Evolutionary conservation across 257 asterid genomes (phyloP).

Genomic region (Oldenlandia corymbosa): DNA sequence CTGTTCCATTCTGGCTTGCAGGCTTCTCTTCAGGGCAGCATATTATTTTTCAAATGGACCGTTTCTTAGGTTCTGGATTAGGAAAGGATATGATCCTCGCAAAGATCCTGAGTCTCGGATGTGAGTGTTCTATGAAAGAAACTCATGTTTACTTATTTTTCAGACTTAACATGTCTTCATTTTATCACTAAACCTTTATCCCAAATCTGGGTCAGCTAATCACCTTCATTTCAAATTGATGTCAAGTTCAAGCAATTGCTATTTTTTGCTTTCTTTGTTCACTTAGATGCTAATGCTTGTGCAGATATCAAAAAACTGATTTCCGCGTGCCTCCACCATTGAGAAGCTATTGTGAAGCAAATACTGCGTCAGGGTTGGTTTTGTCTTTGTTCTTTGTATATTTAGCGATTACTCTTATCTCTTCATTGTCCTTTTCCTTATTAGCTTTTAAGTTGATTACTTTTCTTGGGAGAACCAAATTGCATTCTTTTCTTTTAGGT

Average conservation of each 20-base stretch:
- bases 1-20: slow-evolving; percentile 28
- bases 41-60: slow-evolving; percentile 94
- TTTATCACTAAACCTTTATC: background rate
- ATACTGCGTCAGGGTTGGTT: slow-evolving; percentile 45
- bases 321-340: slow-evolving; percentile 76
- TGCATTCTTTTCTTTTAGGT: background rate
- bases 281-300: slow-evolving; percentile 14
- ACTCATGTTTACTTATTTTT: background rate
- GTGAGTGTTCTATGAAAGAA: slow-evolving; percentile 34
- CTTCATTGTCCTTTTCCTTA: too few relatives aligned
- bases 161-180: too few relatives aligned
- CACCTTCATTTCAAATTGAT: background rate
- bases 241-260: background rate
- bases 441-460: background rate
- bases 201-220: too few relatives aligned
- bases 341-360: slow-evolving; percentile 45
- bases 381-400: background rate
- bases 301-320: slow-evolving; percentile 73
- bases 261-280: slow-evolving; percentile 2
- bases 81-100: slow-evolving; percentile 98
- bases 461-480: background rate
- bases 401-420: too few relatives aligned
- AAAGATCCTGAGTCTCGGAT: slow-evolving; percentile 88
- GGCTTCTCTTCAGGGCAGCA: slow-evolving; percentile 81
- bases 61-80: slow-evolving; percentile 76